These are phyloP conservation scores for Kodamaea sp. DNA, from an alignment of 1,139 yeast genomes.

Conservation along the genomic window DNA sequence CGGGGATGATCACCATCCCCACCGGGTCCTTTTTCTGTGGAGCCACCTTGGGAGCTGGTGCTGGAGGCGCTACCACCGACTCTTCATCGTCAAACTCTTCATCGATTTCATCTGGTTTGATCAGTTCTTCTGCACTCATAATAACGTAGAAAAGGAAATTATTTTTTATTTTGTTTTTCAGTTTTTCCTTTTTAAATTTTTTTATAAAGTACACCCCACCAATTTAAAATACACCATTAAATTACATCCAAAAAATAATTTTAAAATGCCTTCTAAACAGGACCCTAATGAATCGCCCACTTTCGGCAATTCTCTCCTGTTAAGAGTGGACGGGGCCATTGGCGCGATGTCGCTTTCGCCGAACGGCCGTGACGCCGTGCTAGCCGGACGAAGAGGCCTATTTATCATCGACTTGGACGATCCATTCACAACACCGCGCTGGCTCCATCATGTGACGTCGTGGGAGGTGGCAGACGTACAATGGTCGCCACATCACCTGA, in stretches of 20 bases:
- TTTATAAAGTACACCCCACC: not conserved
- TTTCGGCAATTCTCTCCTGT: conserved; percentile 74
- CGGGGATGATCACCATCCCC: conserved; percentile 28
- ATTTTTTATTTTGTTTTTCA: no score
- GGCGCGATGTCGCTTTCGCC: conserved; percentile 94
- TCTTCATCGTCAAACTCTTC: conserved; percentile 18
- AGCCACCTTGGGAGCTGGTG: not conserved
- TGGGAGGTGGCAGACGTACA: conserved; percentile 99
- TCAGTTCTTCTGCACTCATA: conserved; percentile 10
- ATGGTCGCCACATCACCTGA: conserved; percentile 85
- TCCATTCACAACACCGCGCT: conserved; percentile 91
- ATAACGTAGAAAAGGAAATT: not conserved
- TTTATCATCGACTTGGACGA: conserved; percentile 91
- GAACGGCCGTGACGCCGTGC: conserved; percentile 86
- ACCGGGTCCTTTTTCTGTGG: not conserved
- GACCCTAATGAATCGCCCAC: conserved; percentile 43
- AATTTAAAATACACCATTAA: not conserved
- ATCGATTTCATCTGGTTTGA: conserved; percentile 31
- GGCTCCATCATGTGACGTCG: conserved; percentile 86
- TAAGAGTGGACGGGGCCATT: conserved; percentile 88
- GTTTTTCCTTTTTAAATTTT: no score
- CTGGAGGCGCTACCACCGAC: not conserved
- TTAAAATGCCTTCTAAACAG: no score
- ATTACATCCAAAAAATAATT: no score
- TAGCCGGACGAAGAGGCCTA: conserved; percentile 86